These are phyloP conservation scores for Starmerella cellae DNA, from an alignment of 805 yeast species.

Conservation along the genomic window DNA sequence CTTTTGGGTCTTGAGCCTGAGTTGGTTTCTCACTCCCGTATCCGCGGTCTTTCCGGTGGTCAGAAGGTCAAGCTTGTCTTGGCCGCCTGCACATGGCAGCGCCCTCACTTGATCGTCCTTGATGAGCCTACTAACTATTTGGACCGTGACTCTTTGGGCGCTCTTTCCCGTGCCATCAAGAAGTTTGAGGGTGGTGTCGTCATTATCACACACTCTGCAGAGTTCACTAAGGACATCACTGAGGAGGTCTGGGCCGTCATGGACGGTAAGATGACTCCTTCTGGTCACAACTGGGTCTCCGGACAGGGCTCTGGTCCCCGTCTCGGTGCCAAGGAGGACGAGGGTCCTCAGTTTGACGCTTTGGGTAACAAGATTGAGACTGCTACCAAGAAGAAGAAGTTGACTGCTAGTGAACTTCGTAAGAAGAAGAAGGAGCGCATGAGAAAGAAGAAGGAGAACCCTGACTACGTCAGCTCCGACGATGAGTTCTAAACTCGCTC, in stretches of 20 bases:
- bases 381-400: constrained; percentile 92
- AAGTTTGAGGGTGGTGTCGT: constrained; percentile 99
- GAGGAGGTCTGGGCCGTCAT: constrained; percentile 99
- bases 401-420: constrained; percentile 97
- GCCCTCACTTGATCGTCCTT: constrained; percentile 98
- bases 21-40: constrained; percentile 98
- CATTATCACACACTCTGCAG: constrained; percentile 99
- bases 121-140: constrained; percentile 99
- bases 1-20: constrained; percentile 98
- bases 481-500: constrained; percentile 53
- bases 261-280: constrained; percentile 98
- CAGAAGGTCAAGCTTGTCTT: constrained; percentile 98
- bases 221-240: constrained; percentile 97
- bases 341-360: constrained; percentile 96
- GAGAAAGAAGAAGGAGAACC: constrained; percentile 99
- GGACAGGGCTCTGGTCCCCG: constrained; percentile 99
- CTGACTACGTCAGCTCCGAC: constrained; percentile 96
- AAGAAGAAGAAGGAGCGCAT: constrained; percentile 99
- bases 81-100: constrained; percentile 99
- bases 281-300: constrained; percentile 99
- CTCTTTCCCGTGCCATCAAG: constrained; percentile 97
- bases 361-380: constrained; percentile 99
- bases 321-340: constrained; percentile 88
- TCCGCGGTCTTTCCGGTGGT: constrained; percentile 99
- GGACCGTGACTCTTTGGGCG: constrained; percentile 99